Conservation (phyloP, 148 eudicot genomes). For the Linanthus parryae region DNA sequence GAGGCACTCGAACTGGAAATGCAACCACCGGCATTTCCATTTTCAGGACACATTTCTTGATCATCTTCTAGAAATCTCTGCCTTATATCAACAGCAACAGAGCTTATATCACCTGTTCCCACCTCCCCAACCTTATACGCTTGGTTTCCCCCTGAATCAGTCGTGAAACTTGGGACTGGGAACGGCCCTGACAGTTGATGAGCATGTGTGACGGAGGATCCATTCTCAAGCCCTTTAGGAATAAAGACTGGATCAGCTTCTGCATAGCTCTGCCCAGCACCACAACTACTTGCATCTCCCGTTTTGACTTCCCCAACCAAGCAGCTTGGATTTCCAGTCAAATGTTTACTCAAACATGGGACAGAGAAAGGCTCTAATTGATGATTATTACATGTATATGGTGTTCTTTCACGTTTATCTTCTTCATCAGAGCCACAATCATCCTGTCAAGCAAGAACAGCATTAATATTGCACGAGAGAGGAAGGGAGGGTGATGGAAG, state of each 20-base stretch:
- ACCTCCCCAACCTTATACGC: no score
- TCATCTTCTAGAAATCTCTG: constrained; percentile 9
- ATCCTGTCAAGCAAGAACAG: constrained; percentile 19
- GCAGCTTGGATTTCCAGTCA: constrained; percentile 17
- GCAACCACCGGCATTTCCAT: constrained; percentile 8
- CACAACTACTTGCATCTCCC: constrained; percentile 10
- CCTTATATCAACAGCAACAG: constrained; percentile 4
- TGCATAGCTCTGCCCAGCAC: constrained; percentile 3
- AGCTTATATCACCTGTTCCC: not conserved
- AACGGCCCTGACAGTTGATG: no score
- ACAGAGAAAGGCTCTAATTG: constrained; percentile 8
- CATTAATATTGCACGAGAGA: constrained; percentile 9
- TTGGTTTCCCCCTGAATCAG: no score
- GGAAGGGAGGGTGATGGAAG: no score
- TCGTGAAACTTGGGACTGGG: no score
- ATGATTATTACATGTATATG: constrained; percentile 11
- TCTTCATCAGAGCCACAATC: constrained; percentile 18
- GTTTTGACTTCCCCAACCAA: constrained; percentile 14
- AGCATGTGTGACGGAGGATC: no score
- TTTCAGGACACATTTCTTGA: constrained; percentile 9
- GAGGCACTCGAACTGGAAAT: constrained; percentile 2
- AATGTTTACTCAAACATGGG: constrained; percentile 16
- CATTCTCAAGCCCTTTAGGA: no score
- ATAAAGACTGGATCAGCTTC: no score
- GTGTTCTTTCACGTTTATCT: constrained; percentile 4